Evolutionary conservation across 139 green algal genomes (phyloP), one percentile per base, ranked within the genome.

Genomic region (Nannochloris sp.): DNA sequence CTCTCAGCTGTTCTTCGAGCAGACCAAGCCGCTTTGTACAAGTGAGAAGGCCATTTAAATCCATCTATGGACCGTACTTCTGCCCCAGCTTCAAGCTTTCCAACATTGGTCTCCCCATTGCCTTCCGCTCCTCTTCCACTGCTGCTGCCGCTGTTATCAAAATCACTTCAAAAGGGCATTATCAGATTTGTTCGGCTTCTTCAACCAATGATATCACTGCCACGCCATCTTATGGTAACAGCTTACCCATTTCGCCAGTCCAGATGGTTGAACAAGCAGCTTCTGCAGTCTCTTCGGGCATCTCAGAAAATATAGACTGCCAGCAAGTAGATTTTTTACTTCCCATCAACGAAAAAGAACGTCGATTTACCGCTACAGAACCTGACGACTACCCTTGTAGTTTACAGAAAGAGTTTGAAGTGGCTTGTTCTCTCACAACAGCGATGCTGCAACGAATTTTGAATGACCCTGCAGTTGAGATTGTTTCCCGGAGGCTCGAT

Each of bases 291-390:
- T 56, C 34, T 25, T 34, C 25, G 3, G 68, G 25, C 33, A 36
- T 74, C 19, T 65, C 62, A 13, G 70, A 39, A 0, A 67, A 67
- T 27, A 19, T 39, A 39, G 9, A 53, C 37, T 55, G 68, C 9
- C 73, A 80, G 13, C 44, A 19, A 1, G 2, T 80, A 5, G 29
- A 55, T 1, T 37, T 80, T 2, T 57, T 80, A 27, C 72, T 80
- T 15, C 73, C 73, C 9, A 53, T 80, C 15, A 80, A 80, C 33
- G 73, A 80, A 31, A 80, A 80, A 60, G 70, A 81, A 29, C 34
- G 31, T 19, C 29, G 65, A 23, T 81, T 75, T 33, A 74, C 29
- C 5, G 31, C 38, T 31, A 79, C 61, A 8, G 73, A 80, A 47
- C 32, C 71, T 19, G 24, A 75, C 5, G 73, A 80, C 59, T 80